Conservation (phyloP, 179 eudicot species). For the Beta lomatogona region DNA sequence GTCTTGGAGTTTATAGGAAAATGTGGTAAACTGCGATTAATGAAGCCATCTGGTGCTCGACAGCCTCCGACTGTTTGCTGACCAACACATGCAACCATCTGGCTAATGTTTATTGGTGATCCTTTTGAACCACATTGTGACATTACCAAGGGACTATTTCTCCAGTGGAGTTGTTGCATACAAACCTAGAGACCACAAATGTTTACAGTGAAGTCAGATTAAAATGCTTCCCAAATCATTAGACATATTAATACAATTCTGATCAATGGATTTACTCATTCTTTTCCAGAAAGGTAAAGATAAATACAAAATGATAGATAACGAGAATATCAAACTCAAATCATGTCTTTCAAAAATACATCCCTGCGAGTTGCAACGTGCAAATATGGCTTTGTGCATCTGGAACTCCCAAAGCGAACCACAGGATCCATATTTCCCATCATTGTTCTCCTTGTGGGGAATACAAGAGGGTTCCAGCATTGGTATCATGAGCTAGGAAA, state of each 20-base stretch:
- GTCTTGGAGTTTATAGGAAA: conserved; percentile 68
- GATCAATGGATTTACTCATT: background rate
- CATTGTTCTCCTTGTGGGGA: background rate
- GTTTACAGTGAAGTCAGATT: background rate
- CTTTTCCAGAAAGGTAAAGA: background rate
- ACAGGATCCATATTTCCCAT: background rate
- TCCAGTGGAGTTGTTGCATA: conserved; percentile 78
- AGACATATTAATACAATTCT: background rate
- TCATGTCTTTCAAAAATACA: background rate
- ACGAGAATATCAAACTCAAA: background rate
- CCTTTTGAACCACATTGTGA: conserved; percentile 99
- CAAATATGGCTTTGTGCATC: background rate
- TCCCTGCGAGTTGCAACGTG: background rate
- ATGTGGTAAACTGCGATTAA: conserved; percentile 91
- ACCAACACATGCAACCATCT: conserved; percentile 99
- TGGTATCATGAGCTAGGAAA: background rate
- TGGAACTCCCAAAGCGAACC: background rate
- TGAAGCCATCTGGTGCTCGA: conserved; percentile 95
- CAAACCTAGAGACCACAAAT: conserved; percentile 53
- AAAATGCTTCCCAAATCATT: background rate
- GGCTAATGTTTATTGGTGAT: conserved; percentile 91
- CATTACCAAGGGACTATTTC: conserved; percentile 96
- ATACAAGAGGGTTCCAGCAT: background rate
- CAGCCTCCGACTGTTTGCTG: conserved; percentile 96
- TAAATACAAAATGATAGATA: background rate